These are phyloP conservation scores for Alopecurus myosuroides DNA, from an alignment of 176 grass and related monocot genomes.

Conservation along the genomic window DNA sequence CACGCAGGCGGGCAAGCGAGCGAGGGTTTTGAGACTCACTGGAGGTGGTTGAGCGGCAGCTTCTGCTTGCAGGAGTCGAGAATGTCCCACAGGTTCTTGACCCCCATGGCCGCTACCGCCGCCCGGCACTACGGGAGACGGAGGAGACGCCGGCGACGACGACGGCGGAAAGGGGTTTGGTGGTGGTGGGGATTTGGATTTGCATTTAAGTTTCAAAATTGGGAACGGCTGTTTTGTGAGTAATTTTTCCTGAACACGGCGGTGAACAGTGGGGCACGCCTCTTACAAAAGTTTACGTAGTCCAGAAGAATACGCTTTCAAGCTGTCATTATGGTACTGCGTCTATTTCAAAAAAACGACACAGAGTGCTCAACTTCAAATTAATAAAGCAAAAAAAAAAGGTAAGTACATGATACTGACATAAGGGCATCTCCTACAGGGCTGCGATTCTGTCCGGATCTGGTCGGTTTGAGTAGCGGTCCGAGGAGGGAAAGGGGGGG, in stretches of 20 bases:
- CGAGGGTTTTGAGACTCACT: slow-evolving; percentile 43
- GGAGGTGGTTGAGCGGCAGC: slow-evolving; percentile 85
- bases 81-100: slow-evolving; percentile 95
- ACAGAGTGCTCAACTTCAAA: too few relatives aligned
- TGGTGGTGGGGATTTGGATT: slow-evolving; percentile 5
- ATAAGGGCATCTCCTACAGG: too few relatives aligned
- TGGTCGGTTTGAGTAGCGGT: too few relatives aligned
- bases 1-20: background rate
- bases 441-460: too few relatives aligned
- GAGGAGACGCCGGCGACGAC: background rate
- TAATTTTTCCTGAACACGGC: background rate
- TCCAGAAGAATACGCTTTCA: background rate
- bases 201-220: background rate
- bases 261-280: background rate
- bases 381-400: too few relatives aligned
- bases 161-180: background rate
- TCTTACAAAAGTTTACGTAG: background rate
- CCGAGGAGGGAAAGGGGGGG: too few relatives aligned
- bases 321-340: too few relatives aligned
- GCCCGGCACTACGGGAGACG: background rate
- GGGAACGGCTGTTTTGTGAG: background rate
- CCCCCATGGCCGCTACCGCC: slow-evolving; percentile 48
- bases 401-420: too few relatives aligned
- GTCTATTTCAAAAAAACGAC: too few relatives aligned
- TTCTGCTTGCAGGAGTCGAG: slow-evolving; percentile 96